Evolutionary conservation across 179 eudicot genomes (phyloP), one percentile per base, ranked within the genome.

Genomic region (Beta lomatogona): DNA sequence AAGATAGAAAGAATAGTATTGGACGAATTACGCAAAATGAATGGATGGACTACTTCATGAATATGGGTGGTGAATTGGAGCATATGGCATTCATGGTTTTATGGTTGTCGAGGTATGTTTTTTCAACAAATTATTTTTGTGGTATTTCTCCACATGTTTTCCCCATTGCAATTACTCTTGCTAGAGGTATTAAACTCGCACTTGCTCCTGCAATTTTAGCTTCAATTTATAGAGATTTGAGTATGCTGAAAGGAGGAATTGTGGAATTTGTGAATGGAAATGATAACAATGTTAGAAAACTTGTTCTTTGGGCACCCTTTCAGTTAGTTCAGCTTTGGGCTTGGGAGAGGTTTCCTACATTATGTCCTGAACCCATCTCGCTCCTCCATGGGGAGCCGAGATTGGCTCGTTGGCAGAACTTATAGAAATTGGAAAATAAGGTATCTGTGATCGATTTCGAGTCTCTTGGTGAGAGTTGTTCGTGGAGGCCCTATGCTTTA

Each of bases 91-190:
- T 89, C 77, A 76, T 89, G 16, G 60, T 83, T 10, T 48, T 85
- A 5, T 91, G 90, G 88, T 36, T 91, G 19, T 90, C 90, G 0
- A 83, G 86, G 84, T 84, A 68, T 77, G 89, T 91, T 16, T 82
- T 91, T 12, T 80, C 85, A 3, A 16, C 45, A 1, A 4, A 45
- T 15, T 9, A 12, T 0, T 14, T 11, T 13, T 44, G 45, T 21
- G 25, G 1, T 0, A 52, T 88, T 19, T 12, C 12, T 4, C 67
- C 12, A 7, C 0, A 44, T 80, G 82, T 84, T 74, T 80, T 88
- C 25, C 73, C 86, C 0, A 75, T 87, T 11, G 36, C 68, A 2
- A 64, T 64, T 25, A 22, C 31, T 22, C 68, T 64, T 28, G 31
- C 31, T 28, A 28, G 31, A 12, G 68, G 68, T 25, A 21, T 13